A percentile compares a stretch with the other conserved stretches of the same genome.
Evolutionary conservation across 139 green algal species (phyloP).

Genomic region (Chlamydomonas incerta): DNA sequence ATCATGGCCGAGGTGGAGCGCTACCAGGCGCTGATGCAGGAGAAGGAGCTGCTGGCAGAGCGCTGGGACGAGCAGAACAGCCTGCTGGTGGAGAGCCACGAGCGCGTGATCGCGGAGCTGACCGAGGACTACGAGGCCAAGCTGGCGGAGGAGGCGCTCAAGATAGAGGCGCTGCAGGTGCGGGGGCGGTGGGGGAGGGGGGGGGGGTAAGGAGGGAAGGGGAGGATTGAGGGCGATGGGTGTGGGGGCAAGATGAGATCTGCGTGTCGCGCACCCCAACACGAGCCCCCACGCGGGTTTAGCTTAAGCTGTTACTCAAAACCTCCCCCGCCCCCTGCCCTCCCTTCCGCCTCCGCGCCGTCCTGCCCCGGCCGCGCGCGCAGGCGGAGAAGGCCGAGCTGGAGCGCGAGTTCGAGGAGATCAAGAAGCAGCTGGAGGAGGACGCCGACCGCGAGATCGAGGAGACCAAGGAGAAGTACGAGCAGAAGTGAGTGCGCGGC

Average conservation of each 20-base stretch:
- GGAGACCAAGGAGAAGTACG: constrained; percentile 88
- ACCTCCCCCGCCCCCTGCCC: no score
- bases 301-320: no score
- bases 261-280: no score
- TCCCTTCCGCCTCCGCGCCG: no score
- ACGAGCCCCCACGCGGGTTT: no score
- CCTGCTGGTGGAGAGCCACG: constrained; percentile 84
- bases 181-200: constrained; percentile 49
- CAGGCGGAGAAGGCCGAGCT: constrained; percentile 53
- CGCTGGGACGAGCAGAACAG: constrained; percentile 89
- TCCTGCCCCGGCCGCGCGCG: no score
- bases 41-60: constrained; percentile 85
- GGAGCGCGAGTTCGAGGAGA: constrained; percentile 80
- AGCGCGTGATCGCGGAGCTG: constrained; percentile 85
- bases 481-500: constrained; percentile 47
- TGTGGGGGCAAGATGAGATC: no score
- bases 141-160: constrained; percentile 74
- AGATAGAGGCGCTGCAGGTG: constrained; percentile 58
- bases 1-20: constrained; percentile 91
- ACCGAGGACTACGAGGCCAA: constrained; percentile 87
- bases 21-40: constrained; percentile 77
- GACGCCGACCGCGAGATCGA: constrained; percentile 93
- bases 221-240: no score
- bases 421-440: constrained; percentile 91
- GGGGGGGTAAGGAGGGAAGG: not conserved